Evolutionary conservation across 2,329 filamentous ascomycete species (phyloP).

Genomic region (Curvularia eragrostidis): DNA sequence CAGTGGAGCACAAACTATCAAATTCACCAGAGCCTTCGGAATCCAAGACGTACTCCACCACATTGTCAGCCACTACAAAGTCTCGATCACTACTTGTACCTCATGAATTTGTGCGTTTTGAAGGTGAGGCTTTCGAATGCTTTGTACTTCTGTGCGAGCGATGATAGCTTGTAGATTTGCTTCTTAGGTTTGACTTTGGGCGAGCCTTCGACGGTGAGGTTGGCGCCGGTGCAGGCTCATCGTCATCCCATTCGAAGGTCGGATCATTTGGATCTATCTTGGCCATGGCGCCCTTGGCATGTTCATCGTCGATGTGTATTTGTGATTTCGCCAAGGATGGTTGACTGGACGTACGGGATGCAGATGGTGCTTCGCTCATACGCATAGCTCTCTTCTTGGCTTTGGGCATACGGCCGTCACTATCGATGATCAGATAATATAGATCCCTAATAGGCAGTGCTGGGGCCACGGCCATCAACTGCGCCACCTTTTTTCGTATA

Average conservation of each 20-base stretch:
- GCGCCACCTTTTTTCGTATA: constrained; percentile 23
- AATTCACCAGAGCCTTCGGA: not conserved
- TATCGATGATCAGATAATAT: constrained; percentile 26
- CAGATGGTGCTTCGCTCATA: constrained; percentile 2
- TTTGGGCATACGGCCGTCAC: constrained; percentile 11
- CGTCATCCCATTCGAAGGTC: constrained; percentile 22
- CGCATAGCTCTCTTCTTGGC: constrained; percentile 11
- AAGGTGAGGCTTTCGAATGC: not conserved
- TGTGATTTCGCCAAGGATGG: not conserved
- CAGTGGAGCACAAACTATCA: too few species aligned
- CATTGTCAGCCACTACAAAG: constrained; percentile 13
- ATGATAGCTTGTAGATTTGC: not conserved
- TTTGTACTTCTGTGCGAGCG: not conserved
- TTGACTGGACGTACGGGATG: not conserved
- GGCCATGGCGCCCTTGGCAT: not conserved
- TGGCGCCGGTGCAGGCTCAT: constrained; percentile 3
- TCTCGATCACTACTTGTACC: constrained; percentile 10
- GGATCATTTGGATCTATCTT: constrained; percentile 28
- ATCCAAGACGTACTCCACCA: not conserved
- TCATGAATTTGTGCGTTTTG: constrained; percentile 5
- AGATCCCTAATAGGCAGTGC: constrained; percentile 22
- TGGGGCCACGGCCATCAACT: constrained; percentile 29
- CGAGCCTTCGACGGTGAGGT: not conserved
- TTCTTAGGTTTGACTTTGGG: not conserved
- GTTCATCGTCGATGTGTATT: not conserved